Evolutionary conservation across 2,329 filamentous ascomycete species (phyloP), one percentile per base, ranked within the genome.

Genomic region (Fusarium veterinarium): DNA sequence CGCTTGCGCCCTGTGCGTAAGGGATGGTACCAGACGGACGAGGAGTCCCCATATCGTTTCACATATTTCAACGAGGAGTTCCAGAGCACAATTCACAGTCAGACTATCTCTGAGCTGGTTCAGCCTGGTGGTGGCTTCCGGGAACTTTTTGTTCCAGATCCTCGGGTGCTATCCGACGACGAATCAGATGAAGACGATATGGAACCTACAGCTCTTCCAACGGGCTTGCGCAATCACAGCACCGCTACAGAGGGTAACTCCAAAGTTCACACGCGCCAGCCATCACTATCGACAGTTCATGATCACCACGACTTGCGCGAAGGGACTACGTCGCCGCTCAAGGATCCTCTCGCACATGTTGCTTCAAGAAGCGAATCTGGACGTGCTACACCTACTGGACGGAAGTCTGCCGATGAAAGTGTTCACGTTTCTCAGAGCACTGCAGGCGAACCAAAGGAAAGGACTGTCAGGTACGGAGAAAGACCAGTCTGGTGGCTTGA

Each of bases 61-160:
- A 98, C 96, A 0, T 99, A 99, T 81, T 99, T 99, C 87, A 98
- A 98, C 81, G 96, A 98, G 80, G 94, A 97, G 71, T 94, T 98
- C 62, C 92, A 94, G 77, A 97, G 93, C 81, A 99, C 96, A 1
- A 97, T 99, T 69, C 96, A 99, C 81, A 96, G 95, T 67, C 94
- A 97, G 81, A 96, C 93, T 1, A 97, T 99, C 64, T 97, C 95
- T 5, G 96, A 98, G 80, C 88, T 99, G 25, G 89, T 97, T 13
- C 95, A 97, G 75, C 91, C 93, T 1, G 96, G 94, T 10, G 89
- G 91, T 67, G 93, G 89, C 46, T 99, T 99, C 80, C 88, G 88
- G 66, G 93, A 97, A 76, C 88, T 99, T 1, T 99, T 99, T 79
- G 89, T 97, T 28, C 96, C 96, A 2, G 94, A 98, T 69, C 95